Evolutionary conservation across 169 alveolate species (phyloP).

Genomic region (Besnoitia besnoiti): DNA sequence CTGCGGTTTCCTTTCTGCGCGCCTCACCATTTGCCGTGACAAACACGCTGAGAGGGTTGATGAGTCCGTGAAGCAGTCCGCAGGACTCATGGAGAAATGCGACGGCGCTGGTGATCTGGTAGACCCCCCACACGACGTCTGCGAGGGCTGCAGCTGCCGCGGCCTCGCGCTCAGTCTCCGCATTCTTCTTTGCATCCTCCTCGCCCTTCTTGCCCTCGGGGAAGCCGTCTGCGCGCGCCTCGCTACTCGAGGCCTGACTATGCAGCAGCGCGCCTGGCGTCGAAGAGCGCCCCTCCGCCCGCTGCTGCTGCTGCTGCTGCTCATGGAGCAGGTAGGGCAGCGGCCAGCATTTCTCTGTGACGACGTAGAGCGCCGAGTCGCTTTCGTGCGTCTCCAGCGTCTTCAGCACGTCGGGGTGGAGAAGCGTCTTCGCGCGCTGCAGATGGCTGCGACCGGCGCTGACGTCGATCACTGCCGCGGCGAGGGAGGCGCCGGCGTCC

Average conservation of each 20-base stretch:
- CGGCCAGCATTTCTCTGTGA: slow-evolving; percentile 56
- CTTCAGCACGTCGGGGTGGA: slow-evolving; percentile 64
- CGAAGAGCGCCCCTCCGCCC: not conserved
- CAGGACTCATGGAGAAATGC: slow-evolving; percentile 63
- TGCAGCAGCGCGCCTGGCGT: not conserved
- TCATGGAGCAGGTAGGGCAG: slow-evolving; percentile 35
- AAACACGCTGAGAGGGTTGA: slow-evolving; percentile 54
- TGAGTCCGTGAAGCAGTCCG: slow-evolving; percentile 48
- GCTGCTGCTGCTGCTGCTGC: not conserved
- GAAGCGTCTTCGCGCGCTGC: slow-evolving; percentile 54
- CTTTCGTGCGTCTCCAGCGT: slow-evolving; percentile 60
- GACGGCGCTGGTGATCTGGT: slow-evolving; percentile 46
- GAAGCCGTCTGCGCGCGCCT: not conserved
- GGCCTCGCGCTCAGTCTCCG: not conserved
- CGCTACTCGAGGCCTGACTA: not conserved
- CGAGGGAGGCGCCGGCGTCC: not conserved
- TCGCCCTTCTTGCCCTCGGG: not conserved
- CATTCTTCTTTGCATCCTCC: not conserved
- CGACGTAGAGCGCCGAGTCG: slow-evolving; percentile 54
- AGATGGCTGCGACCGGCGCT: slow-evolving; percentile 30
- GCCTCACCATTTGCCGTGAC: slow-evolving; percentile 61
- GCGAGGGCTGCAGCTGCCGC: slow-evolving; percentile 30
- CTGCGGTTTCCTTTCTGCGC: not conserved
- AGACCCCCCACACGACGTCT: slow-evolving; percentile 41
- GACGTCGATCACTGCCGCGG: not conserved